Base-by-base conservation (phyloP, 225 moss, liverwort and hornwort species). In the Polytrichum commune region DNA sequence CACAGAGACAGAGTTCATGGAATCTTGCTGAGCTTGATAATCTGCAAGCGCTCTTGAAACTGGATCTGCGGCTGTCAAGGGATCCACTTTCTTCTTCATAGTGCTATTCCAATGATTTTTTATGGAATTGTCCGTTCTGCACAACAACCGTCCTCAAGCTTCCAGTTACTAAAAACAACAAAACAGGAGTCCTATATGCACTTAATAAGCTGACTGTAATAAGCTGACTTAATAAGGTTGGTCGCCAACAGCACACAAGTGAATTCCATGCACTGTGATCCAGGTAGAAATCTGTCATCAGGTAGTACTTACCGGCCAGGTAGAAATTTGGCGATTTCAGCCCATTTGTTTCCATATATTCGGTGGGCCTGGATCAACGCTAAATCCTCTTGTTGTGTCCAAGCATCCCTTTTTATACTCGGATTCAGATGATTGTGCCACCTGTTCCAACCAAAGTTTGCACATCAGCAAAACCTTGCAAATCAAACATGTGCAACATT, bases 81-180 rank as follows among this genome's bases (percentile, higher is more conserved):
- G 98, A 68, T 98, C 98, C 71, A 95, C 98, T 69, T 91, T 98
- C 80, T 98, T 98, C 89, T 98, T 98, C 98, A 98, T 98, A 28
- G 98, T 98, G 77, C 98, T 98, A 82, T 98, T 95, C 98, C 98
- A 98, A 62, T 98, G 98, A 77, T 98, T 98, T 73, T 98, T 98
- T 27, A 98, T 98, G 19, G 98, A 98, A 62, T 98, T 98, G 75
- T 98, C 98, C 84, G 98, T 95, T 33, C 97, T 98, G 87, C 79
- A 79, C 1, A 63, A 18, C 24, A 53, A 38, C 70, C 29, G 26
- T 7, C 5, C 16, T 18, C 22, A 38, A 6, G 4, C 3, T 58
- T 58, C 46, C 46, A 13, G 16, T 46, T 16, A 46, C 8, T 46
- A 28, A 27, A 10, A 5, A 78, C 9, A 7, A 65, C 73, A 70